phyloP scores from a whole-genome alignment of 1,284 basidiomycete species.

The Leccinum griseonigrum region DNA sequence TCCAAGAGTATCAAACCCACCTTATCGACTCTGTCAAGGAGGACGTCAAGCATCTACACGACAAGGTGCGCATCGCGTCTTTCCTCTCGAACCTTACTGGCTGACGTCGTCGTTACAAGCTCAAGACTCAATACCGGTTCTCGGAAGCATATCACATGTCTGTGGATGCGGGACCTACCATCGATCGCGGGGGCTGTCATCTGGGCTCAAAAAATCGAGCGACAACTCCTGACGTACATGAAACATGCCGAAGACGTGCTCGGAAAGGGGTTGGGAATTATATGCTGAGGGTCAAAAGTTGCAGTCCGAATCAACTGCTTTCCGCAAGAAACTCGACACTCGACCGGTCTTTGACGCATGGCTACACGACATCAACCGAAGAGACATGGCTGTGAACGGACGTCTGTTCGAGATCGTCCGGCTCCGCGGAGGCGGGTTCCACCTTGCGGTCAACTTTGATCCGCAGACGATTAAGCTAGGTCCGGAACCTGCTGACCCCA shows the following conservation, averaged over 20 bases:
- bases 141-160: slow-evolving; percentile 98
- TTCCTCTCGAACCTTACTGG: neutral
- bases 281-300: neutral
- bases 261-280: neutral
- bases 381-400: slow-evolving; percentile 28
- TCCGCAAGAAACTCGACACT: slow-evolving; percentile 85
- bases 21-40: slow-evolving; percentile 78
- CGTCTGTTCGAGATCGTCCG: neutral
- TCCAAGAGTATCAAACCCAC: slow-evolving; percentile 87
- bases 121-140: slow-evolving; percentile 4
- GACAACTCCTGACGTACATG: slow-evolving; percentile 80
- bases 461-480: neutral
- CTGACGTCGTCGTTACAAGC: neutral
- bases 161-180: slow-evolving; percentile 94
- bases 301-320: slow-evolving; percentile 78
- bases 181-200: slow-evolving; percentile 97
- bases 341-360: slow-evolving; percentile 77
- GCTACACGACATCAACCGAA: slow-evolving; percentile 91
- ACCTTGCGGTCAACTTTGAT: neutral
- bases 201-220: slow-evolving; percentile 98
- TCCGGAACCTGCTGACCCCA: neutral
- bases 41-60: slow-evolving; percentile 93
- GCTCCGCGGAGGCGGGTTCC: neutral
- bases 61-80: slow-evolving; percentile 58
- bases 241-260: neutral